Conservation (phyloP, 2,329 filamentous ascomycete genomes). For the Aspergillus melleus region DNA sequence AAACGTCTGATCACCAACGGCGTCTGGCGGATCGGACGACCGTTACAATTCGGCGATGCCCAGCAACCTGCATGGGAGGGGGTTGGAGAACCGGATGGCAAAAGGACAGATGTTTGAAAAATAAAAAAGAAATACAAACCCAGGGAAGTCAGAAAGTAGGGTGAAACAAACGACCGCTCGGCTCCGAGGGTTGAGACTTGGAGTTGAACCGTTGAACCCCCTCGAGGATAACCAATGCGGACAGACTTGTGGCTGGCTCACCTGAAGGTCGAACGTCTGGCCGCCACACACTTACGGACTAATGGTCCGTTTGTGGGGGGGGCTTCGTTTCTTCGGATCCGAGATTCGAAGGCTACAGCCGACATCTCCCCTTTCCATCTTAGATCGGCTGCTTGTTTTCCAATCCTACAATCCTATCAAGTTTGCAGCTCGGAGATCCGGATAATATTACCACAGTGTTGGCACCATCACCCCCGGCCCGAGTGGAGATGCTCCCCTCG, state of each 20-base stretch:
- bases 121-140: not conserved
- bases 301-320: not conserved
- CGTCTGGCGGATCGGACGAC: not conserved
- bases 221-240: too few species aligned
- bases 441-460: not conserved
- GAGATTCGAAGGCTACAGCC: not conserved
- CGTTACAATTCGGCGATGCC: not conserved
- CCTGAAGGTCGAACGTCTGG: too few species aligned
- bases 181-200: not conserved
- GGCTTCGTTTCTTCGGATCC: not conserved
- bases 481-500: not conserved
- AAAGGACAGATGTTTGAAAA: not conserved
- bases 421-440: not conserved
- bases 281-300: too few species aligned
- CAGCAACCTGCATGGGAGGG: not conserved
- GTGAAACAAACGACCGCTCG: not conserved
- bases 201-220: not conserved
- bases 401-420: not conserved
- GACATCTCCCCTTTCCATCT: not conserved
- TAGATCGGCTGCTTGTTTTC: not conserved
- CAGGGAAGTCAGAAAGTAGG: not conserved
- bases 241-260: not conserved
- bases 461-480: not conserved
- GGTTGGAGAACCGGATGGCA: not conserved
- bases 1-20: not conserved